Evolutionary conservation across 495 filamentous ascomycete species (phyloP).

Genomic region (Hyaloscypha hepaticicola): DNA sequence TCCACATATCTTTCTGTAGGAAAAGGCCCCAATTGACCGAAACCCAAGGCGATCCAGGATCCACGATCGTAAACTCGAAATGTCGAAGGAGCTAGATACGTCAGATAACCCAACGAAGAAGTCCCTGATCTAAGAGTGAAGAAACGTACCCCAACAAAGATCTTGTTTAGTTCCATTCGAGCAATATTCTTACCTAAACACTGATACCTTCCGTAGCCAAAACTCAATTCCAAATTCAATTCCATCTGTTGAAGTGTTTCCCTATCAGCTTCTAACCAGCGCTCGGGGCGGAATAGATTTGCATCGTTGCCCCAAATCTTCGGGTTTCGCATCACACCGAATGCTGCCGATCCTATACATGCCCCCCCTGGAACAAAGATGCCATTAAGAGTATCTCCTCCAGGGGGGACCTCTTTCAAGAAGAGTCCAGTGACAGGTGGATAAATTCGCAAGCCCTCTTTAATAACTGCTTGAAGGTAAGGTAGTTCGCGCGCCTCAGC

Average conservation of each 20-base stretch:
- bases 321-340: conserved; percentile 34
- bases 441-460: conserved; percentile 48
- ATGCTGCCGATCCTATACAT: conserved; percentile 42
- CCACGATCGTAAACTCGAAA: not conserved
- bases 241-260: conserved; percentile 39
- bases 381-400: conserved; percentile 50
- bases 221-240: conserved; percentile 39
- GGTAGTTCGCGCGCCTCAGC: conserved; percentile 44
- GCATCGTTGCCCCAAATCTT: conserved; percentile 49
- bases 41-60: not conserved
- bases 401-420: conserved; percentile 44
- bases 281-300: conserved; percentile 51
- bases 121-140: not conserved
- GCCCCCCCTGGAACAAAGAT: conserved; percentile 52
- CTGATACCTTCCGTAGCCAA: conserved; percentile 44
- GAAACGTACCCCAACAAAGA: conserved; percentile 14
- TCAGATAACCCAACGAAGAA: not conserved
- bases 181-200: conserved; percentile 49
- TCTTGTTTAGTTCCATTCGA: conserved; percentile 50
- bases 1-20: not conserved
- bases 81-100: not conserved
- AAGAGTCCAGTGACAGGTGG: conserved; percentile 39
- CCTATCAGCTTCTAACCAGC: conserved; percentile 48
- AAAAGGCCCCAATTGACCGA: not conserved
- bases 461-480: conserved; percentile 53